A percentile compares a stretch with the other conserved stretches of the same genome.
Conservation (phyloP, 2,329 filamentous ascomycete species). For the Phaeosphaeria sp. region DNA sequence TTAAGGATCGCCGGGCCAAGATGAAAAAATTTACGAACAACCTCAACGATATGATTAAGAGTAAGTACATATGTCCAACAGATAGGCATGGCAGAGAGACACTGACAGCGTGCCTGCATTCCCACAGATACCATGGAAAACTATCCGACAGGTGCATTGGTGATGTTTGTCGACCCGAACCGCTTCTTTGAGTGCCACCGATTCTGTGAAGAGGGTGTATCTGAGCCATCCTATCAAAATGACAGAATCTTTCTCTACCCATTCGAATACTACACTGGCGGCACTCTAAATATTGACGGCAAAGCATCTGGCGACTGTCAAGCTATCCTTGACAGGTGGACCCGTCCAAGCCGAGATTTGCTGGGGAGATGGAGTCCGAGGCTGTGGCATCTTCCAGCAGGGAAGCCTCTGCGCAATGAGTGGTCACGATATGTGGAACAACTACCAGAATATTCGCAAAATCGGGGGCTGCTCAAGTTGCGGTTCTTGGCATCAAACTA, state of each 20-base stretch:
- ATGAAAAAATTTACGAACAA: slow-evolving; percentile 6
- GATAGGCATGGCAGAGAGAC: not conserved
- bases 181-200: slow-evolving; percentile 4
- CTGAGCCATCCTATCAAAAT: slow-evolving; percentile 7
- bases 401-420: too few species aligned
- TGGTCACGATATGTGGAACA: too few species aligned
- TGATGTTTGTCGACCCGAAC: slow-evolving; percentile 5
- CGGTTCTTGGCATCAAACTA: too few species aligned
- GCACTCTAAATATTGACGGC: not conserved
- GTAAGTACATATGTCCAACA: not conserved
- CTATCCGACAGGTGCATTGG: not conserved
- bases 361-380: too few species aligned
- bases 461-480: too few species aligned
- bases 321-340: not conserved
- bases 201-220: slow-evolving; percentile 9
- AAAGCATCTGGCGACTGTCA: slow-evolving; percentile 3
- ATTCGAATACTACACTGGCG: slow-evolving; percentile 3
- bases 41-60: slow-evolving; percentile 5
- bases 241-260: slow-evolving; percentile 9
- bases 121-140: not conserved
- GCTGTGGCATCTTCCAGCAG: too few species aligned
- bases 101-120: not conserved
- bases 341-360: too few species aligned
- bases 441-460: too few species aligned
- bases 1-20: slow-evolving; percentile 1